phyloP scores from a whole-genome alignment of 805 yeast species.

The Cyberlindnera mycetangii region DNA sequence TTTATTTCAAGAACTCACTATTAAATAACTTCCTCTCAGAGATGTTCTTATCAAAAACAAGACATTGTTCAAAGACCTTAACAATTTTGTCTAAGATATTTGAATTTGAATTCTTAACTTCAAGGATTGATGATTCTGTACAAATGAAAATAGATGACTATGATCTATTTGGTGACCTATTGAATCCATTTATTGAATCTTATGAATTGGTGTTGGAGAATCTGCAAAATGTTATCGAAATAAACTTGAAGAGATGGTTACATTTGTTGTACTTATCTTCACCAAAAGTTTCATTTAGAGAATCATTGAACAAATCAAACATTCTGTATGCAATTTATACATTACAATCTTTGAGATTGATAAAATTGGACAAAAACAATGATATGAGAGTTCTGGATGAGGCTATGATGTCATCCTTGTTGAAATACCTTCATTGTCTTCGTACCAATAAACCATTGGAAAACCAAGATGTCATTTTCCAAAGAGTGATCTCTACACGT shows the following conservation, averaged over 20 bases:
- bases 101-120: constrained; percentile 22
- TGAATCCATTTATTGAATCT: constrained; percentile 25
- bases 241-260: constrained; percentile 21
- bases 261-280: constrained; percentile 21
- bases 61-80: constrained; percentile 6
- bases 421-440: constrained; percentile 12
- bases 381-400: constrained; percentile 19
- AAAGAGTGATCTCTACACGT: neutral
- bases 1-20: constrained; percentile 23
- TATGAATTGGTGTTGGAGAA: constrained; percentile 22
- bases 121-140: constrained; percentile 10
- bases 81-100: constrained; percentile 15
- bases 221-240: constrained; percentile 14
- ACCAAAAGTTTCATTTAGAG: constrained; percentile 19
- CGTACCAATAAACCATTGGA: constrained; percentile 6
- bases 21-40: constrained; percentile 22
- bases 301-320: constrained; percentile 25
- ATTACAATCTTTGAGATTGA: constrained; percentile 18
- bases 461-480: constrained; percentile 8
- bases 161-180: constrained; percentile 14
- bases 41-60: constrained; percentile 16
- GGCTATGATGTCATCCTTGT: constrained; percentile 6
- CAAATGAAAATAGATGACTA: constrained; percentile 1
- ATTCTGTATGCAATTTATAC: constrained; percentile 22
- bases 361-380: constrained; percentile 12